Conservation (phyloP, 345 rosid species). For the Heritiera littoralis region DNA sequence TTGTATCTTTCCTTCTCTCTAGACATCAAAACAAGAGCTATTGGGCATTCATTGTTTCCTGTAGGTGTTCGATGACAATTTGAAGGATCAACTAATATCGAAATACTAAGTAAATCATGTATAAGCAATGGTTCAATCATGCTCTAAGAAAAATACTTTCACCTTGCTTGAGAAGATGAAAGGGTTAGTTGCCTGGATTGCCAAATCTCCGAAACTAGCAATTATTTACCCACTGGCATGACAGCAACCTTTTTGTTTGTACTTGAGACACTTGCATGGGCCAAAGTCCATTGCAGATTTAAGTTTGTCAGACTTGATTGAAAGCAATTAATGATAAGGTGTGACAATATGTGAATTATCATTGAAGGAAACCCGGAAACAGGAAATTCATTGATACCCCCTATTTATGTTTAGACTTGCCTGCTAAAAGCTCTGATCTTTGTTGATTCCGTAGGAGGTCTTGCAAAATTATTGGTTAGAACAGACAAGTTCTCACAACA, state of each 20-base stretch:
- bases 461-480: neutral
- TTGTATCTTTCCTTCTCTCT: neutral
- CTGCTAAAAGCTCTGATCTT: neutral
- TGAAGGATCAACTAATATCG: conserved; percentile 13
- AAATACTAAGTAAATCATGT: neutral
- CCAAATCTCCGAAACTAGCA: conserved; percentile 12
- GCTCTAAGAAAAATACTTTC: neutral
- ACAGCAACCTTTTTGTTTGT: conserved; percentile 32
- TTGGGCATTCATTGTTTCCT: neutral
- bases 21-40: neutral
- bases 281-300: conserved; percentile 22
- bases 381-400: neutral
- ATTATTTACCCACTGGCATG: conserved; percentile 25
- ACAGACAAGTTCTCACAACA: neutral
- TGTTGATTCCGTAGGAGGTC: neutral
- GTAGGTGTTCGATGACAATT: neutral
- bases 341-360: neutral
- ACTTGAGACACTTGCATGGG: conserved; percentile 25
- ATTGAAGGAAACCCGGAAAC: neutral
- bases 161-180: neutral
- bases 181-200: neutral
- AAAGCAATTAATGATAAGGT: conserved; percentile 15
- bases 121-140: neutral
- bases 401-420: neutral
- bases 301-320: conserved; percentile 16